Percentiles rank a stretch among this genome's conserved stretches.
These are phyloP conservation scores for Annona cherimola DNA, from an alignment of 164 flowering plant genomes.

Conservation along the genomic window DNA sequence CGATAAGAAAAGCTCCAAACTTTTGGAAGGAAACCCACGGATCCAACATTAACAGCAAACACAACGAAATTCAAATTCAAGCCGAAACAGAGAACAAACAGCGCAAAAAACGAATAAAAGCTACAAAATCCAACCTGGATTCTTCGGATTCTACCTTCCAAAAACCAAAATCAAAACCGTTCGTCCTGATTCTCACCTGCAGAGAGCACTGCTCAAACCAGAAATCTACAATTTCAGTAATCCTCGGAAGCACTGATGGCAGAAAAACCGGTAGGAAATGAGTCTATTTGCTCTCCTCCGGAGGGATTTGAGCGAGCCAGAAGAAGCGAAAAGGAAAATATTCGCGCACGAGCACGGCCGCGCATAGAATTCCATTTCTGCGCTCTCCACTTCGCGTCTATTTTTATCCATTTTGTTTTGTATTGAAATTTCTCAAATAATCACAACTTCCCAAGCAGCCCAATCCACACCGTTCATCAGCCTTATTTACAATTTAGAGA, in stretches of 20 bases:
- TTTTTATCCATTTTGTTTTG: too few species aligned
- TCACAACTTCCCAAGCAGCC: too few species aligned
- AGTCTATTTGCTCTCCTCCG: background rate
- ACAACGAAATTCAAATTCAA: background rate
- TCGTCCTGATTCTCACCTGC: background rate
- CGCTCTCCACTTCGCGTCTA: conserved; percentile 18
- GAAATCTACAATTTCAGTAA: background rate
- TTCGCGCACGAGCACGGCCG: background rate
- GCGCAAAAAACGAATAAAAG: background rate
- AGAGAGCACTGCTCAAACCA: background rate
- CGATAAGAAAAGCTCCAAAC: background rate
- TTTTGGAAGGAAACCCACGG: background rate
- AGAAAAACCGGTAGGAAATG: background rate
- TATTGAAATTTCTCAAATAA: too few species aligned
- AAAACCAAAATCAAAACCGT: background rate
- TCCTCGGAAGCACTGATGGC: background rate
- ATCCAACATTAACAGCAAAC: background rate
- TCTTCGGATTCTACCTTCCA: background rate
- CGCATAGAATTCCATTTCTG: background rate
- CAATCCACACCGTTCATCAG: too few species aligned
- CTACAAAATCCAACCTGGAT: background rate
- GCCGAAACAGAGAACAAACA: background rate
- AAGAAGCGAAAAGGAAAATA: background rate
- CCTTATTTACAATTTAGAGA: too few species aligned
- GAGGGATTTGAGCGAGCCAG: background rate